phyloP scores from a whole-genome alignment of 495 filamentous ascomycete genomes.

The Penicillium robsamsonii region DNA sequence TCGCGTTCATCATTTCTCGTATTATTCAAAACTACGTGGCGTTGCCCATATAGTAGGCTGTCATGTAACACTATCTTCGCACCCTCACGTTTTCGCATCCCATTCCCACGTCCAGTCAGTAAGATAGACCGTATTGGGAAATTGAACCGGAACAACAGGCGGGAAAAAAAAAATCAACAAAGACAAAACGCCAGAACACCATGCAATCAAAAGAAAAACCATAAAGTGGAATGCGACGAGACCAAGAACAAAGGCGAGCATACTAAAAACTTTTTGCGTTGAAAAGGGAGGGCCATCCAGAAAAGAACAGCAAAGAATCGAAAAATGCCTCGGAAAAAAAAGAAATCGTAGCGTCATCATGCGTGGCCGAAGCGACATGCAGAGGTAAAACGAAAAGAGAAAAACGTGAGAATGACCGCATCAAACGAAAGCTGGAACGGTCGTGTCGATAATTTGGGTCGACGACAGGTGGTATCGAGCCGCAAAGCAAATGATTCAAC shows the following conservation, averaged over 20 bases:
- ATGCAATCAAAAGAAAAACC: slow-evolving; percentile 28
- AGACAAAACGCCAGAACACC: slow-evolving; percentile 24
- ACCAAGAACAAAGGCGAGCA: slow-evolving; percentile 22
- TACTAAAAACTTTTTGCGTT: slow-evolving; percentile 28
- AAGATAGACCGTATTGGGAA: neutral
- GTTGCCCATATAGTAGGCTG: slow-evolving; percentile 3
- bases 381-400: slow-evolving; percentile 1
- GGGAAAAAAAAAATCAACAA: slow-evolving; percentile 6
- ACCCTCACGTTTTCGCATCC: slow-evolving; percentile 4
- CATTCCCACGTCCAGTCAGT: neutral
- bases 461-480: slow-evolving; percentile 5
- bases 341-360: slow-evolving; percentile 28
- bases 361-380: slow-evolving; percentile 18
- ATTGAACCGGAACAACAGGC: slow-evolving; percentile 10
- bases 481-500: slow-evolving; percentile 8
- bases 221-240: slow-evolving; percentile 24
- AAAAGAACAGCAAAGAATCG: slow-evolving; percentile 25
- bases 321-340: slow-evolving; percentile 27
- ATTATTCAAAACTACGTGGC: slow-evolving; percentile 11
- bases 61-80: slow-evolving; percentile 14
- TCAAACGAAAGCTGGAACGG: slow-evolving; percentile 1
- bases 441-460: slow-evolving; percentile 22
- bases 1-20: slow-evolving; percentile 10
- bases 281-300: slow-evolving; percentile 21
- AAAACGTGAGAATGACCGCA: slow-evolving; percentile 14